Percentiles rank a stretch among this genome's conserved stretches.
phyloP scores from a whole-genome alignment of 192 early-diverging fungal genomes.

The Umbelopsis sp. region DNA sequence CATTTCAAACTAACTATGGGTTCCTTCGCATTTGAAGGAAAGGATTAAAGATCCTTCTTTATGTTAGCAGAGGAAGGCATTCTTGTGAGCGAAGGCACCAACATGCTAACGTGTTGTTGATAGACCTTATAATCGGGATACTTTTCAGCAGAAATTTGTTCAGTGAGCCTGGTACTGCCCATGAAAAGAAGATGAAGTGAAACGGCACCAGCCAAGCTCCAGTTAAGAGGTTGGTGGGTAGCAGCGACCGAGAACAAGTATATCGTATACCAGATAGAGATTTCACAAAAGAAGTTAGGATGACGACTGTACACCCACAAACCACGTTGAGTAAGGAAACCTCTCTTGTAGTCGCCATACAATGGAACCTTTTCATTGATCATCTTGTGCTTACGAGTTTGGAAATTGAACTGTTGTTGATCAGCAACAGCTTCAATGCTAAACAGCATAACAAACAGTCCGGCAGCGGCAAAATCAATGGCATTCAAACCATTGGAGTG shows the following conservation, averaged over 20 bases:
- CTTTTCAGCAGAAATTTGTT: slow-evolving; percentile 65
- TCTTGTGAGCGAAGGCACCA: slow-evolving; percentile 49
- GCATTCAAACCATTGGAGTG: slow-evolving; percentile 38
- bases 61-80: slow-evolving; percentile 5
- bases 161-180: slow-evolving; percentile 61
- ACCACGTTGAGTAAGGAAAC: slow-evolving; percentile 72
- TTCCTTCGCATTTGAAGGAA: neutral
- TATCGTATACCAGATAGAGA: slow-evolving; percentile 64
- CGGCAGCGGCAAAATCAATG: slow-evolving; percentile 49
- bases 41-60: neutral
- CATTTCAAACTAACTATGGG: no score
- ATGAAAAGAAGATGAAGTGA: slow-evolving; percentile 72
- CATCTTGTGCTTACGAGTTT: slow-evolving; percentile 54
- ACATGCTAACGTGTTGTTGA: slow-evolving; percentile 55
- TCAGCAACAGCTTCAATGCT: slow-evolving; percentile 72
- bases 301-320: slow-evolving; percentile 79
- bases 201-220: slow-evolving; percentile 50
- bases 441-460: slow-evolving; percentile 52
- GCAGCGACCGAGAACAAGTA: slow-evolving; percentile 64
- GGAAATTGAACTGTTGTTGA: slow-evolving; percentile 81
- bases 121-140: slow-evolving; percentile 81
- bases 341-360: slow-evolving; percentile 52
- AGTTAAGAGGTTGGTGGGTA: slow-evolving; percentile 41
- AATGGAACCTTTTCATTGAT: slow-evolving; percentile 30
- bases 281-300: slow-evolving; percentile 86